Conservation (phyloP, 2,329 filamentous ascomycete species). For the Chaetomium strumarium region DNA sequence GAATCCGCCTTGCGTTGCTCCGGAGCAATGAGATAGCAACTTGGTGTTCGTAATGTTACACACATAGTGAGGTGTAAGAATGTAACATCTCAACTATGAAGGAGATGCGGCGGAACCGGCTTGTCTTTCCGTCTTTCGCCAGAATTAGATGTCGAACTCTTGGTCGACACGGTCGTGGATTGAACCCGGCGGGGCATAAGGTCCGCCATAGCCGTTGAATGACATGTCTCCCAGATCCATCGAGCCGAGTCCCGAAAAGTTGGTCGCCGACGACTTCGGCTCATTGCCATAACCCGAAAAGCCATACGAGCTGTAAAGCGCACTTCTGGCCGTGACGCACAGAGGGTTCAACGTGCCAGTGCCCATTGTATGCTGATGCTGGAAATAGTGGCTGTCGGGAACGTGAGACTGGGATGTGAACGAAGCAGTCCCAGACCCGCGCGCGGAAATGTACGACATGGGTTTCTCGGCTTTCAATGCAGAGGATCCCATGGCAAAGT, state of each 20-base stretch:
- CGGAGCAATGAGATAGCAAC: slow-evolving; percentile 3
- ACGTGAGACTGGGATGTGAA: slow-evolving; percentile 17
- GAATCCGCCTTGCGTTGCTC: neutral
- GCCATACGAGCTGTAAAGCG: slow-evolving; percentile 16
- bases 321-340: slow-evolving; percentile 16
- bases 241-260: slow-evolving; percentile 17
- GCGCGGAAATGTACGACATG: slow-evolving; percentile 6
- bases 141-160: slow-evolving; percentile 20
- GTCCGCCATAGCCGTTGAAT: slow-evolving; percentile 14
- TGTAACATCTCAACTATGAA: slow-evolving; percentile 1
- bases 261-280: slow-evolving; percentile 14
- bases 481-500: slow-evolving; percentile 10
- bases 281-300: slow-evolving; percentile 18
- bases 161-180: slow-evolving; percentile 13
- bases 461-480: slow-evolving; percentile 14
- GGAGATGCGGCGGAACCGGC: neutral
- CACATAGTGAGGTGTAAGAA: neutral
- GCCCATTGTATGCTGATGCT: slow-evolving; percentile 10
- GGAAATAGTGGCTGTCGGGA: slow-evolving; percentile 17
- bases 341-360: slow-evolving; percentile 19
- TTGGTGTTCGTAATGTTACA: slow-evolving; percentile 3
- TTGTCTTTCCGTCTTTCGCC: neutral
- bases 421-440: slow-evolving; percentile 1
- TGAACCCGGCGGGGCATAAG: slow-evolving; percentile 14
- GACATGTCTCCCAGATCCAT: slow-evolving; percentile 19